Evolutionary conservation across 352 stramenopile genomes (phyloP), one percentile per base, ranked within the genome.

Genomic region (Phytophthora colocasiae): DNA sequence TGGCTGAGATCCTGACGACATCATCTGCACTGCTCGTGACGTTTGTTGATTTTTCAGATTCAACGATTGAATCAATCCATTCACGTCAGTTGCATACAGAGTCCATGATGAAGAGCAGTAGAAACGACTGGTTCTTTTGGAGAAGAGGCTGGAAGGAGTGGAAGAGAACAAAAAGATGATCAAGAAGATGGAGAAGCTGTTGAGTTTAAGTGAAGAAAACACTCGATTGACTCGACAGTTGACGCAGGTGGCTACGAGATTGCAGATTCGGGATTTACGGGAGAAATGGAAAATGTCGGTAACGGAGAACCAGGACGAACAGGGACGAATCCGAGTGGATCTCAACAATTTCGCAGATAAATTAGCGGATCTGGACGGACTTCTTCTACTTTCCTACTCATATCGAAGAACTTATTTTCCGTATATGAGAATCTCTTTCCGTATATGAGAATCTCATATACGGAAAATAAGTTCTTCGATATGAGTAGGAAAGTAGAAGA

Each of bases 11-110:
- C 39, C 40, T 4, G 39, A 65, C 31, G 59, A 53, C 39, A 69
- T 65, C 15, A 73, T 66, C 46, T 69, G 59, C 7, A 62, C 55
- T 14, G 38, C 59, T 27, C 69, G 61, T 32, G 80, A 89, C 7
- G 70, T 77, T 51, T 89, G 80, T 45, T 82, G 73, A 36, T 75
- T 89, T 6, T 65, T 68, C 12, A 76, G 22, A 43, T 82, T 85
- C 8, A 89, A 56, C 10, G 73, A 78, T 41, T 87, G 80, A 3
- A 77, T 64, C 1, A 57, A 60, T 5, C 72, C 68, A 10, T 62
- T 59, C 3, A 26, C 38, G 32, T 85, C 80, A 6, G 55, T 72
- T n/a, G 80, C 52, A 27, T 77, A 78, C 4, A 89, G 22, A n/a
- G 27, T 63, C 1, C 51, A n/a, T n/a, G n/a, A n/a, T n/a, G 27